A percentile compares a stretch with the other conserved stretches of the same genome.
phyloP scores from a whole-genome alignment of 1,139 yeast species.

The Wickerhamiella infanticola region DNA sequence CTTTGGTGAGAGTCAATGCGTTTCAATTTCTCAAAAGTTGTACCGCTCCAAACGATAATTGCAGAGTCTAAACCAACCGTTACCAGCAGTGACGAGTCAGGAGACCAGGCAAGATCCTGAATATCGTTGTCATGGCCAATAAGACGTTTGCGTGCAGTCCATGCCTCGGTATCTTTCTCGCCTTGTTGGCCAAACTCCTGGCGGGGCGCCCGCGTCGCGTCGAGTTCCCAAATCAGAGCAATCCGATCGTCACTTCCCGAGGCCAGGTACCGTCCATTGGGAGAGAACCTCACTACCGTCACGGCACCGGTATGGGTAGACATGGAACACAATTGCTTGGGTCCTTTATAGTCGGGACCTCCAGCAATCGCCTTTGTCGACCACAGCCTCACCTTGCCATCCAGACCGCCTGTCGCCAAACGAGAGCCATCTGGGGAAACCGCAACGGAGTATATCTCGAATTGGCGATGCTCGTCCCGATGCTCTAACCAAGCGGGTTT shows the following conservation, averaged over 20 bases:
- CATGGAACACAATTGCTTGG: slow-evolving; percentile 24
- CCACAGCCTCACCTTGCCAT: slow-evolving; percentile 90
- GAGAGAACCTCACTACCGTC: slow-evolving; percentile 81
- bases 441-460: slow-evolving; percentile 74
- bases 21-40: slow-evolving; percentile 78
- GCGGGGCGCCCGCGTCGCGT: slow-evolving; percentile 37
- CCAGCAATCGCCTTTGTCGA: slow-evolving; percentile 43
- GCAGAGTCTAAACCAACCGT: slow-evolving; percentile 90
- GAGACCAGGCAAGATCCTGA: slow-evolving; percentile 97
- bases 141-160: slow-evolving; percentile 82
- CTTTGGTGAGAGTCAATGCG: slow-evolving; percentile 86
- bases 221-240: slow-evolving; percentile 83
- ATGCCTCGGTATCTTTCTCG: slow-evolving; percentile 62
- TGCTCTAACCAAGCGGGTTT: slow-evolving; percentile 17
- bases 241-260: slow-evolving; percentile 93
- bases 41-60: slow-evolving; percentile 85
- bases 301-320: slow-evolving; percentile 57
- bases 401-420: slow-evolving; percentile 89
- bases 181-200: slow-evolving; percentile 32
- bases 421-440: slow-evolving; percentile 71
- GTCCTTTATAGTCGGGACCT: slow-evolving; percentile 9
- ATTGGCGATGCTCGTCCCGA: slow-evolving; percentile 56
- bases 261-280: slow-evolving; percentile 80
- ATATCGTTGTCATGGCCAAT: slow-evolving; percentile 96
- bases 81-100: slow-evolving; percentile 76